Percentiles rank a stretch among this genome's conserved stretches.
Conservation (phyloP, 805 yeast species). For the Suhomyces vadensis region DNA sequence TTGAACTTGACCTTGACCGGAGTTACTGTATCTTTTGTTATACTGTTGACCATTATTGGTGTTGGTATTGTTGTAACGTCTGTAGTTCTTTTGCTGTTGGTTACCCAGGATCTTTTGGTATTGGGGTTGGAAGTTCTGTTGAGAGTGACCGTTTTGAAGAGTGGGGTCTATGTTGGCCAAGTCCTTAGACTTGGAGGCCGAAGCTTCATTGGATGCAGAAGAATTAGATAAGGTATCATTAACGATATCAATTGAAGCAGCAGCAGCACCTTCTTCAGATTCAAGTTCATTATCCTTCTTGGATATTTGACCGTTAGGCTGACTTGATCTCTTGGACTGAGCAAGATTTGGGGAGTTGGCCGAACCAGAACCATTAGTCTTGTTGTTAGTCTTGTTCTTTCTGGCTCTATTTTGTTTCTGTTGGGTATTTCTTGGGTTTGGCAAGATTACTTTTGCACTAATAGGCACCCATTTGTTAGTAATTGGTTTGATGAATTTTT, state of each 20-base stretch:
- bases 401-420: slow-evolving; percentile 26
- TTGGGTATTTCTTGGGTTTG: slow-evolving; percentile 31
- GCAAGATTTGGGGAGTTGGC: slow-evolving; percentile 3
- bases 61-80: slow-evolving; percentile 26
- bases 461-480: slow-evolving; percentile 49
- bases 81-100: slow-evolving; percentile 27
- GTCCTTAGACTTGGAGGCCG: neutral
- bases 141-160: neutral
- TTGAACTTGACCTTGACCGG: slow-evolving; percentile 1
- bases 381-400: slow-evolving; percentile 29
- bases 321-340: slow-evolving; percentile 1
- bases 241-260: slow-evolving; percentile 4
- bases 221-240: slow-evolving; percentile 5
- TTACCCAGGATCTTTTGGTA: slow-evolving; percentile 13
- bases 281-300: slow-evolving; percentile 10
- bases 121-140: slow-evolving; percentile 14
- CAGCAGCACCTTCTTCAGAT: slow-evolving; percentile 1
- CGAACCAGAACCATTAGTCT: slow-evolving; percentile 15
- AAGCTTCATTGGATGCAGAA: slow-evolving; percentile 5
- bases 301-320: slow-evolving; percentile 7
- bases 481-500: slow-evolving; percentile 42
- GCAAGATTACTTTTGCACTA: slow-evolving; percentile 42
- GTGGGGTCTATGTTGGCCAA: neutral
- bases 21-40: slow-evolving; percentile 21
- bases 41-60: slow-evolving; percentile 17